These are phyloP conservation scores for Rhazya stricta DNA, from an alignment of 257 asterid genomes.

Conservation along the genomic window DNA sequence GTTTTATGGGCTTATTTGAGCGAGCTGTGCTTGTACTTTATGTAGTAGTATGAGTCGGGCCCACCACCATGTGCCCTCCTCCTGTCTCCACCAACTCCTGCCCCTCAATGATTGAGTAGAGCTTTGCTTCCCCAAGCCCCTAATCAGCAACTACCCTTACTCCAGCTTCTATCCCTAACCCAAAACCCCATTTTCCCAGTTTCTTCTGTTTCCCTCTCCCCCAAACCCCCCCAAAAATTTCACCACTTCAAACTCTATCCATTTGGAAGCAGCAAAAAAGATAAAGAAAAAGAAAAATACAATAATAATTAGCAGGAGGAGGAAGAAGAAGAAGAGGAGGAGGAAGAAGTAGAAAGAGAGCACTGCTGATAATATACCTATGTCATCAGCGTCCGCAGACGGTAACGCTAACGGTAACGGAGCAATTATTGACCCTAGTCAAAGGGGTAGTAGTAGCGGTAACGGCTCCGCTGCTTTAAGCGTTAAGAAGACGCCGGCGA, in stretches of 20 bases:
- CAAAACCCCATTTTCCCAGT: background rate
- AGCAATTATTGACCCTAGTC: slow-evolving; percentile 21
- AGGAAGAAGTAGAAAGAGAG: background rate
- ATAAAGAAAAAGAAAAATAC: background rate
- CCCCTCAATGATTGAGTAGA: slow-evolving; percentile 72
- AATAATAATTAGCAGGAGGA: background rate
- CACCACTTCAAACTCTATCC: background rate
- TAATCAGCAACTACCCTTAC: background rate
- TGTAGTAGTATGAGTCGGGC: slow-evolving; percentile 35
- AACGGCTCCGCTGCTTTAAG: slow-evolving; percentile 22
- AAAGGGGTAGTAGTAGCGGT: slow-evolving; percentile 20
- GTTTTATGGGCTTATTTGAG: background rate
- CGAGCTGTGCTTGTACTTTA: slow-evolving; percentile 17
- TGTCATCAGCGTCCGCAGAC: slow-evolving; percentile 25
- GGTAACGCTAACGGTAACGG: slow-evolving; percentile 27
- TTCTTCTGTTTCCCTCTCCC: background rate
- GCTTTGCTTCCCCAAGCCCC: slow-evolving; percentile 15
- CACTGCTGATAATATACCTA: background rate
- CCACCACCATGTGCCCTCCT: slow-evolving; percentile 96
- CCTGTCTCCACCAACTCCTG: slow-evolving; percentile 97
- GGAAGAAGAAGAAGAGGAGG: background rate
- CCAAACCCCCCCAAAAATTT: background rate
- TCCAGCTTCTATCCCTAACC: background rate
- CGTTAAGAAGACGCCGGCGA: slow-evolving; percentile 82
- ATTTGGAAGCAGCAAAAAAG: too few relatives aligned